A percentile compares a stretch with the other conserved stretches of the same genome.
Conservation (phyloP, 2,329 filamentous ascomycete genomes). For the Apiospora aurea region DNA sequence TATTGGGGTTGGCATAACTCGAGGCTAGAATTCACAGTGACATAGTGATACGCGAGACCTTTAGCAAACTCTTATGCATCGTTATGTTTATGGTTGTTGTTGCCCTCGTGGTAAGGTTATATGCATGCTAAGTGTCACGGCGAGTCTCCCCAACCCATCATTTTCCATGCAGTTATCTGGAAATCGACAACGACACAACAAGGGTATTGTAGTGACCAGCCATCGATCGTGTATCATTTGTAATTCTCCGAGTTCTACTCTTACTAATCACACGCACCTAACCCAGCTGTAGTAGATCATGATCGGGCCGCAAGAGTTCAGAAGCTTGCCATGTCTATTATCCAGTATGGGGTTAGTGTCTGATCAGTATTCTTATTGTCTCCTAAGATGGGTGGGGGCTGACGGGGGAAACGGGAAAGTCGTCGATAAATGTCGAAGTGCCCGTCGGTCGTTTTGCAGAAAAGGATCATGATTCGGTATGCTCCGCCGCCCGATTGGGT, state of each 20-base stretch:
- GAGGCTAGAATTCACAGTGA: not conserved
- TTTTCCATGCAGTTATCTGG: not conserved
- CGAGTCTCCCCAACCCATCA: not conserved
- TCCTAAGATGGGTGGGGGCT: not conserved
- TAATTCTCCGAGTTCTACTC: not conserved
- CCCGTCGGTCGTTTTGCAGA: not conserved
- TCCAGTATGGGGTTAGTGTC: not conserved
- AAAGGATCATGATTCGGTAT: conserved; percentile 1
- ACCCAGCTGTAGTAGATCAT: not conserved
- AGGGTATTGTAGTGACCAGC: too few species aligned
- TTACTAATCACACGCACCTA: not conserved
- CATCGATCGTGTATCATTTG: not conserved
- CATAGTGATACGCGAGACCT: not conserved
- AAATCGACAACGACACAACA: not conserved
- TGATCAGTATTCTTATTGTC: not conserved
- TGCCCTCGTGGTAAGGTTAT: not conserved
- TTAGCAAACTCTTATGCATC: not conserved
- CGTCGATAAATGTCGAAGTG: not conserved
- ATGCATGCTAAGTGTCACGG: not conserved
- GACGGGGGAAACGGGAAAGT: not conserved
- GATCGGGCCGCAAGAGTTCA: not conserved
- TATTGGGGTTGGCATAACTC: not conserved
- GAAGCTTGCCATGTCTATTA: not conserved
- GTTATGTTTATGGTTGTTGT: not conserved
- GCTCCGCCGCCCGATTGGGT: conserved; percentile 10